phyloP scores from a whole-genome alignment of 2,329 filamentous ascomycete species.

The Arthrinium puccinioides region DNA sequence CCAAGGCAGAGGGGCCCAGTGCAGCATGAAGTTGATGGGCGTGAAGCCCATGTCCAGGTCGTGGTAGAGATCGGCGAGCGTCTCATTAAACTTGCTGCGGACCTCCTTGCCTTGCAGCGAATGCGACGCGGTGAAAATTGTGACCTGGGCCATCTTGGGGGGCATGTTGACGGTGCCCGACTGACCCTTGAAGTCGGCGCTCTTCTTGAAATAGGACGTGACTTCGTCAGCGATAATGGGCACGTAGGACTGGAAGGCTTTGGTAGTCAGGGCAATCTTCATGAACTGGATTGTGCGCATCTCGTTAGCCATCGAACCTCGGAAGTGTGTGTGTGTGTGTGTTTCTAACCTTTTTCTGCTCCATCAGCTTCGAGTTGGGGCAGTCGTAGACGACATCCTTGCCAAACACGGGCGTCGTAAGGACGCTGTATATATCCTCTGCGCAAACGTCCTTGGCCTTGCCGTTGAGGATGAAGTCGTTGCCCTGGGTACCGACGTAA shows the following conservation, averaged over 20 bases:
- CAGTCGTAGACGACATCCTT: constrained; percentile 86
- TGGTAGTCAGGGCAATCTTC: constrained; percentile 71
- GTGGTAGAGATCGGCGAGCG: constrained; percentile 77
- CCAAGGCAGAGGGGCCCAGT: constrained; percentile 83
- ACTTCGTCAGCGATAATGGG: constrained; percentile 72
- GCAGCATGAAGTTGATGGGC: constrained; percentile 83
- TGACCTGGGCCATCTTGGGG: constrained; percentile 75
- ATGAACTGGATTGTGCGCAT: constrained; percentile 50
- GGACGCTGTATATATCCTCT: constrained; percentile 80
- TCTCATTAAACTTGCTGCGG: constrained; percentile 70
- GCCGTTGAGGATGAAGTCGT: constrained; percentile 87
- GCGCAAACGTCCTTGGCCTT: constrained; percentile 86
- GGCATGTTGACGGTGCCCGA: constrained; percentile 66
- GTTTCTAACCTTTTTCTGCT: constrained; percentile 74
- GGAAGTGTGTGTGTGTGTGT: neutral
- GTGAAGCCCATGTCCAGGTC: constrained; percentile 87
- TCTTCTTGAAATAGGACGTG: constrained; percentile 62
- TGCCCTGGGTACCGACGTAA: constrained; percentile 72
- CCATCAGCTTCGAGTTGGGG: constrained; percentile 87
- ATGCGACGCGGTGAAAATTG: constrained; percentile 83
- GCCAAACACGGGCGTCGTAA: constrained; percentile 69
- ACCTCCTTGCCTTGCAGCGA: constrained; percentile 80
- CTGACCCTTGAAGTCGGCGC: constrained; percentile 57
- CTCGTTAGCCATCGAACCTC: constrained; percentile 2
- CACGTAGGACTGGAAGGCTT: constrained; percentile 69